Percentiles rank a stretch among this genome's conserved stretches.
Evolutionary conservation across 2,329 filamentous ascomycete species (phyloP).

Genomic region (Arthroderma uncinatum): DNA sequence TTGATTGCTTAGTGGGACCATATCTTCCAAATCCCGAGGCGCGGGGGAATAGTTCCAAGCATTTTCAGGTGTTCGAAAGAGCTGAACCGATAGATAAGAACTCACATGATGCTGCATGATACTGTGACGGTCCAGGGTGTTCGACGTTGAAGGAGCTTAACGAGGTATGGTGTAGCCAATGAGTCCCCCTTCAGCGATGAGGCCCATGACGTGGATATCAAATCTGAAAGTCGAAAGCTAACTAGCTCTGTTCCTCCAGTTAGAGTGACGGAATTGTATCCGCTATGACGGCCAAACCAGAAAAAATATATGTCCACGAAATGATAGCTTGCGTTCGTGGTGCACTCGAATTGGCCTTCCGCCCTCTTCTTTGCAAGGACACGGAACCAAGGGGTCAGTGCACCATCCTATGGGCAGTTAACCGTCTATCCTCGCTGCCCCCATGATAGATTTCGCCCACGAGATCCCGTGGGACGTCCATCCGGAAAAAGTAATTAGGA

Average conservation of each 20-base stretch:
- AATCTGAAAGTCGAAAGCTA: neutral
- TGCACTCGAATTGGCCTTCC: neutral
- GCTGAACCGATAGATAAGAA: neutral
- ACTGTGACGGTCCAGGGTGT: neutral
- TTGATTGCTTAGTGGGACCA: neutral
- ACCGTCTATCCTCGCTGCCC: neutral
- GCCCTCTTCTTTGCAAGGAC: neutral
- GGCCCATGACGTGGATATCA: neutral
- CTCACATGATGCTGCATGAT: neutral
- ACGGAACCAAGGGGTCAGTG: slow-evolving; percentile 2
- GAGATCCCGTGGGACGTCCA: neutral
- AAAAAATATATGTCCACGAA: neutral
- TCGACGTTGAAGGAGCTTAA: neutral
- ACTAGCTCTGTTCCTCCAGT: neutral
- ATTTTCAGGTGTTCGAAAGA: neutral
- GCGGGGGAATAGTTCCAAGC: neutral
- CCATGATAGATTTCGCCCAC: neutral
- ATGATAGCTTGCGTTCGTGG: neutral
- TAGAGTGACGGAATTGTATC: neutral
- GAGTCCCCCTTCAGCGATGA: neutral
- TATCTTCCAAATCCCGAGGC: neutral
- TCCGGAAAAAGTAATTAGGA: slow-evolving; percentile 1
- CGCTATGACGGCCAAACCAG: neutral
- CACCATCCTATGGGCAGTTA: neutral
- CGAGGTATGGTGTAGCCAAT: neutral